Evolutionary conservation across 495 filamentous ascomycete species (phyloP), one percentile per base, ranked within the genome.

Genomic region (Xylaria longipes): DNA sequence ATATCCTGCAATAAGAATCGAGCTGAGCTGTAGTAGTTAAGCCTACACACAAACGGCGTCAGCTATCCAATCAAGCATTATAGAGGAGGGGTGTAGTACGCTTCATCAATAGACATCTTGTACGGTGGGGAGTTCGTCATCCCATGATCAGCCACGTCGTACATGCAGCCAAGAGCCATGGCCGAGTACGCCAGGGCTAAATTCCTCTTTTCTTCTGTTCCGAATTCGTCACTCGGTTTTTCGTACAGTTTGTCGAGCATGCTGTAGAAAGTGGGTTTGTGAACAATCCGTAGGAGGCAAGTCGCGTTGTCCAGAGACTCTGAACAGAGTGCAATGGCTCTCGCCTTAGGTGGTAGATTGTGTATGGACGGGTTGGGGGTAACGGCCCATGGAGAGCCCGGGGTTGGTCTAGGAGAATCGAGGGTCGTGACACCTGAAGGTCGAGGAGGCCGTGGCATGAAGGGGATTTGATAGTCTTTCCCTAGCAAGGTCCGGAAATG

Each of bases 121-220:
- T 95, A 94, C 2, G 82, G 79, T 29, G 80, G 71, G 2, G 78
- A 70, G 1, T 74, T 66, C 11, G 81, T 62, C 4, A 69, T 58
- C 15, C 77, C 65, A 12, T 80, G 78, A 63, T 89, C 85, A 35
- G 88, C 82, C 27, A 85, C 86, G 52, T 85, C 86, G 77, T 97
- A 98, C 78, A 98, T 87, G 77, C 92, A 94, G 1, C 96, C 96
- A 17, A 98, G 87, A 3, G 94, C 92, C 75, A 99, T 86, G 5
- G 91, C 92, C 54, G 91, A 87, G 77, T 97, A 97, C 14, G 97
- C 81, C 11, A 97, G 86, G 2, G 95, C 94, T 20, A 98, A 80
- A 71, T 96, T 97, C 22, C 86, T 87, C 69, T 93, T 91, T 69
- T 98, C 94, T 62, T 91, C 89, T 73, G 91, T 89, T 5, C 87